Percentiles rank a stretch among this genome's conserved stretches.
These are phyloP conservation scores for Primulina tabacum DNA, from an alignment of 257 asterid species.

Conservation along the genomic window DNA sequence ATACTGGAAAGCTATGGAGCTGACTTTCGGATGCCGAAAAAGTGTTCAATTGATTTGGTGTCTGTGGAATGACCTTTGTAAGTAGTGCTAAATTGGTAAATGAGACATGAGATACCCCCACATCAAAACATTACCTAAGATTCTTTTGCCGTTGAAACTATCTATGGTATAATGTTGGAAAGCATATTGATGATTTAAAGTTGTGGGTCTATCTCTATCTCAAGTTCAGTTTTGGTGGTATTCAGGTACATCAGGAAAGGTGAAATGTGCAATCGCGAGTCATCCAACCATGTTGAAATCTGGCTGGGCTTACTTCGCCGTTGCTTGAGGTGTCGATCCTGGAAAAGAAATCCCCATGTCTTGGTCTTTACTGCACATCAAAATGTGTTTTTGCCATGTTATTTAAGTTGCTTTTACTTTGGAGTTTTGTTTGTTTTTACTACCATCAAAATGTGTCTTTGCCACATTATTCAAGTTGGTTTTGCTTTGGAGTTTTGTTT, in stretches of 20 bases:
- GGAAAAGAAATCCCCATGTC: not conserved
- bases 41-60: conserved; percentile 28
- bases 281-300: conserved; percentile 41
- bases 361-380: not conserved
- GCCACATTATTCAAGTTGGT: not conserved
- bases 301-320: conserved; percentile 6
- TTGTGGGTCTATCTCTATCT: not conserved
- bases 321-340: conserved; percentile 8
- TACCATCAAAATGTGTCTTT: not conserved
- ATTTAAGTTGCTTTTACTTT: not conserved
- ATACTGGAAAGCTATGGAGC: conserved; percentile 77
- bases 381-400: not conserved
- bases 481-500: not conserved
- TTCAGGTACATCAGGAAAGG: conserved; percentile 89
- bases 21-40: conserved; percentile 71
- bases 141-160: not conserved
- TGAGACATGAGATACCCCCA: not conserved
- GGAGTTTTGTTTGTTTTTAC: not conserved
- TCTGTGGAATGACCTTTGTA: not conserved
- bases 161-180: not conserved
- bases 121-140: not conserved
- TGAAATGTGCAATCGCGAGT: conserved; percentile 72
- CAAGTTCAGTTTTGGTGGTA: conserved; percentile 12
- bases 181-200: not conserved
- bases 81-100: not conserved